phyloP scores from a whole-genome alignment of 108 stramenopile genomes.

The Halocafeteria seosinensis region DNA sequence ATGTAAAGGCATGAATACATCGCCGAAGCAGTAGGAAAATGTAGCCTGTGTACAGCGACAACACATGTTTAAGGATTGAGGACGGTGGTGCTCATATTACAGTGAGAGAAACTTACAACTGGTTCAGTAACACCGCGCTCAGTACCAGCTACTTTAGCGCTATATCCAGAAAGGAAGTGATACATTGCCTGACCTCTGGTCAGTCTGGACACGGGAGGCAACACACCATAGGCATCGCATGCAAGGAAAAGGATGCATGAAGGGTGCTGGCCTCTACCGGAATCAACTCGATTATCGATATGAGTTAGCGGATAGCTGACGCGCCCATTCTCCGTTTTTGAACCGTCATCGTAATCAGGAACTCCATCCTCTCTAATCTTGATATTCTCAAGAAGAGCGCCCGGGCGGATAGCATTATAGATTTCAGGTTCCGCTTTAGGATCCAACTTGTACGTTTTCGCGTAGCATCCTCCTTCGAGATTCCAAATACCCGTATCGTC shows the following conservation, averaged over 20 bases:
- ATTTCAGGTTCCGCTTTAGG: conserved; percentile 90
- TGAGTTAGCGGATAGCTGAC: conserved; percentile 86
- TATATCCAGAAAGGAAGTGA: conserved; percentile 89
- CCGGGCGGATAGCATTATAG: conserved; percentile 75
- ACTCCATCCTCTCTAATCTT: conserved; percentile 37
- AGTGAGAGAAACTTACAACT: too few relatives aligned
- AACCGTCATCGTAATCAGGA: conserved; percentile 68
- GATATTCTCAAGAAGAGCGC: conserved; percentile 80
- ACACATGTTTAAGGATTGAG: too few relatives aligned
- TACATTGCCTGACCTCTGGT: conserved; percentile 85
- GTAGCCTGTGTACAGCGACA: too few relatives aligned
- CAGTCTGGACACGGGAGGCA: conserved; percentile 81
- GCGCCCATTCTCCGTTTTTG: conserved; percentile 91
- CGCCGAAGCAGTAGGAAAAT: conserved; percentile 85
- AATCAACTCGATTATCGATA: conserved; percentile 63
- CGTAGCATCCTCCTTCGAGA: conserved; percentile 96
- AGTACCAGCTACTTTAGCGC: conserved; percentile 93
- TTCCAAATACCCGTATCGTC: conserved; percentile 89
- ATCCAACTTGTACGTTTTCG: conserved; percentile 81
- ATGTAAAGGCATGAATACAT: conserved; percentile 86
- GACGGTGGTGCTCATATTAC: too few relatives aligned
- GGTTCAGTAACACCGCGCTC: conserved; percentile 89
- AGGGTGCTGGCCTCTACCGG: conserved; percentile 77
- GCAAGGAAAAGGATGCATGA: conserved; percentile 81
- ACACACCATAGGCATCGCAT: conserved; percentile 89